Evolutionary conservation across 305 asterid species (phyloP).

Genomic region (Fraxinus angustifolia): DNA sequence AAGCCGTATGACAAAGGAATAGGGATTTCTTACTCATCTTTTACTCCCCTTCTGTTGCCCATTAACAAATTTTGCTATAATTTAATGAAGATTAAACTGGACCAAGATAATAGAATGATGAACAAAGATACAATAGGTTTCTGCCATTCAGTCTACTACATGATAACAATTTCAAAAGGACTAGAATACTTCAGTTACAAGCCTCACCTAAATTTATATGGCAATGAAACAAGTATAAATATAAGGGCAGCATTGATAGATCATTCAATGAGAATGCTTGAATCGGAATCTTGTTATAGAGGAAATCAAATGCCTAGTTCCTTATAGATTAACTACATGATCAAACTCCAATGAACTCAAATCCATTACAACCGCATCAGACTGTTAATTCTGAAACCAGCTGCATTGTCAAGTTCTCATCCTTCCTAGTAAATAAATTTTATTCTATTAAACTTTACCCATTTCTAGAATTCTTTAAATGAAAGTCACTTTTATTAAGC

Average conservation of each 20-base stretch:
- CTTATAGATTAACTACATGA: background rate
- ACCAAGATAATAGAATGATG: background rate
- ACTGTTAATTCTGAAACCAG: background rate
- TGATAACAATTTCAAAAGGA: background rate
- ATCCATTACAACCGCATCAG: background rate
- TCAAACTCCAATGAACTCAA: background rate
- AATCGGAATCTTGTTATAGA: background rate
- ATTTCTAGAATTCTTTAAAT: background rate
- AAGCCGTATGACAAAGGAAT: constrained; percentile 14
- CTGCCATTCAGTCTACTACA: background rate
- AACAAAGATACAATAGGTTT: background rate
- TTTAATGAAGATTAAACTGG: background rate
- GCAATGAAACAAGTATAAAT: background rate
- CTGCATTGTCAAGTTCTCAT: background rate
- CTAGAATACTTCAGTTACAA: background rate
- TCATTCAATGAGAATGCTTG: background rate
- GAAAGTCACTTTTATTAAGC: background rate
- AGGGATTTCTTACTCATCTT: background rate
- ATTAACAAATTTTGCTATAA: background rate
- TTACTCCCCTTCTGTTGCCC: background rate
- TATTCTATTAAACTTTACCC: background rate
- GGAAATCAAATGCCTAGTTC: background rate
- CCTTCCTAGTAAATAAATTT: background rate
- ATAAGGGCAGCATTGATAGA: too few species aligned
- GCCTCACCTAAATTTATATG: background rate